phyloP scores from a whole-genome alignment of 495 filamentous ascomycete genomes.

The Aspergillus mulundensis region DNA sequence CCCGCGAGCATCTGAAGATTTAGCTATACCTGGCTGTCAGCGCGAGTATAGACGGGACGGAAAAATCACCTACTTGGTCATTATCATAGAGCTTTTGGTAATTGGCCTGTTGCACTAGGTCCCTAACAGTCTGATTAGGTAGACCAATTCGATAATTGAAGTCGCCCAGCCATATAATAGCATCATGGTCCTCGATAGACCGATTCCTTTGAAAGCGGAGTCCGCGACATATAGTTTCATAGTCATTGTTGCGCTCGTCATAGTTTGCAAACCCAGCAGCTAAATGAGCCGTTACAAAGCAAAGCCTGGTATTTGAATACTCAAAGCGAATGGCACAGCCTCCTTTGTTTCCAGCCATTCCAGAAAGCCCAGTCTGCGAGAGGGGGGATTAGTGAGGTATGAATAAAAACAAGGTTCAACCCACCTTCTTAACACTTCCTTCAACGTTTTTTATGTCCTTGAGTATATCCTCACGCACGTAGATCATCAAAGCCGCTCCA shows the following conservation, averaged over 20 bases:
- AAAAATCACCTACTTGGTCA: constrained; percentile 63
- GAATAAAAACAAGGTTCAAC: not conserved
- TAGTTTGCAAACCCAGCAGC: constrained; percentile 97
- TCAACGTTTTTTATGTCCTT: constrained; percentile 91
- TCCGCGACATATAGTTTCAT: constrained; percentile 81
- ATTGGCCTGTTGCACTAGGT: constrained; percentile 64
- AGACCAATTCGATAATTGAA: constrained; percentile 98
- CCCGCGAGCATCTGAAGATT: constrained; percentile 96
- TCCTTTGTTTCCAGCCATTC: constrained; percentile 97
- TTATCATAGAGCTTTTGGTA: constrained; percentile 82
- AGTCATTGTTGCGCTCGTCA: constrained; percentile 91
- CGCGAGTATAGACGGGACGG: not conserved
- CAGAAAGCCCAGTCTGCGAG: constrained; percentile 82
- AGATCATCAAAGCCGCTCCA: constrained; percentile 86
- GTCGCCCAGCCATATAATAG: constrained; percentile 95
- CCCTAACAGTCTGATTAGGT: constrained; percentile 70
- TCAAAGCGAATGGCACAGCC: constrained; percentile 96
- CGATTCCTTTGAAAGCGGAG: constrained; percentile 87
- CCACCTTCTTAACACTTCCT: constrained; percentile 83
- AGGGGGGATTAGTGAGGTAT: constrained; percentile 11
- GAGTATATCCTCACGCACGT: constrained; percentile 73
- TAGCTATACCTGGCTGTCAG: constrained; percentile 48
- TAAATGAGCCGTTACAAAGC: constrained; percentile 95
- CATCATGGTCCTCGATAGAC: constrained; percentile 86
- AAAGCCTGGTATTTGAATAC: constrained; percentile 86